These are phyloP conservation scores for Fusarium sp. DNA, from an alignment of 2,329 filamentous ascomycete genomes.

Conservation along the genomic window DNA sequence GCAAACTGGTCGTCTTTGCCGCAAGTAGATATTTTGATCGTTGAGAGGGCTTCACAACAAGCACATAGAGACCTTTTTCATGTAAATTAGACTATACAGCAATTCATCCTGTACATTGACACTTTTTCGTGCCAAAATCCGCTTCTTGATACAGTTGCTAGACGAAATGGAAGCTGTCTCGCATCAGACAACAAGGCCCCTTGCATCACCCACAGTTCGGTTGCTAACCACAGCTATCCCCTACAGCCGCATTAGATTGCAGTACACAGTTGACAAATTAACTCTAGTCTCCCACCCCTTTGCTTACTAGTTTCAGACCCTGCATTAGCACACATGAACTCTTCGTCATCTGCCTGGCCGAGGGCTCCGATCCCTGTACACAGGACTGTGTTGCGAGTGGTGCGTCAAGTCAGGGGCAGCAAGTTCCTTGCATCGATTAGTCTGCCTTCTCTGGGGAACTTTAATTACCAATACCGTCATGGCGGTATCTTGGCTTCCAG, in stretches of 20 bases:
- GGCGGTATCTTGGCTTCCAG: not conserved
- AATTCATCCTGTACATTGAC: not conserved
- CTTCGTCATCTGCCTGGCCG: not conserved
- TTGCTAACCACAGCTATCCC: not conserved
- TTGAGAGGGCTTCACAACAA: not conserved
- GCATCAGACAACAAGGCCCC: not conserved
- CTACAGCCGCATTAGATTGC: not conserved
- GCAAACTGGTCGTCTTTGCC: conserved; percentile 32
- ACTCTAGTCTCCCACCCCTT: not conserved
- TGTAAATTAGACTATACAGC: not conserved
- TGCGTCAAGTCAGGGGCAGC: not conserved
- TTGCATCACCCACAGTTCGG: not conserved
- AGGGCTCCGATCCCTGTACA: not conserved
- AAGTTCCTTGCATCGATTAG: not conserved
- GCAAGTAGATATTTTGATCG: conserved; percentile 8
- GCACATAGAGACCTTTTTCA: not conserved
- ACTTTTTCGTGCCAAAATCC: too few species aligned
- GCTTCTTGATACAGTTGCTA: not conserved
- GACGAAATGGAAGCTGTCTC: not conserved
- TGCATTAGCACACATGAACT: not conserved
- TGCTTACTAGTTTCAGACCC: not conserved
- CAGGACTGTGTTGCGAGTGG: not conserved
- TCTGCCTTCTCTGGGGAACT: not conserved
- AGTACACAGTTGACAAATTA: not conserved
- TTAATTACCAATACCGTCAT: not conserved